Evolutionary conservation across 805 yeast species (phyloP).

Genomic region (Candida montana): DNA sequence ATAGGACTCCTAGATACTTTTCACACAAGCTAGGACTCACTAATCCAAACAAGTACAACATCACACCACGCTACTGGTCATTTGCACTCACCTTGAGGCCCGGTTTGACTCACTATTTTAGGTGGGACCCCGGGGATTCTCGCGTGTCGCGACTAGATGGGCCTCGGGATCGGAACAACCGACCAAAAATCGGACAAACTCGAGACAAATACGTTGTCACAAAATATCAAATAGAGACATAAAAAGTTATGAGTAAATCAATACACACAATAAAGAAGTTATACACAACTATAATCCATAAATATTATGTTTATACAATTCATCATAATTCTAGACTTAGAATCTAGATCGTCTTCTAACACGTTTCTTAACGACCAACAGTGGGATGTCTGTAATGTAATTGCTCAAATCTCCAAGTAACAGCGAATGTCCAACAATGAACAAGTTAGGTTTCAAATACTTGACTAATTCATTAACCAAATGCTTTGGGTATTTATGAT

Average conservation of each 20-base stretch:
- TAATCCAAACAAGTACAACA: no score
- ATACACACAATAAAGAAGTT: no score
- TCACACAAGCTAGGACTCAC: no score
- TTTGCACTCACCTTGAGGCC: no score
- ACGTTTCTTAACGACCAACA: conserved; percentile 21
- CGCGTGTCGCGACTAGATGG: not conserved
- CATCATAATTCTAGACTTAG: not conserved
- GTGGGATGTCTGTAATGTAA: conserved; percentile 21
- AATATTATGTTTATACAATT: no score
- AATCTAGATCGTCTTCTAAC: conserved; percentile 7
- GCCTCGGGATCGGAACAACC: not conserved
- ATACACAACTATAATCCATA: no score
- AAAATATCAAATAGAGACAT: no score
- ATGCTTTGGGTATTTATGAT: conserved; percentile 35
- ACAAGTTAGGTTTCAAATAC: conserved; percentile 28
- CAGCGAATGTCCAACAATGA: conserved; percentile 16
- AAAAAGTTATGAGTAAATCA: no score
- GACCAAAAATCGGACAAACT: not conserved
- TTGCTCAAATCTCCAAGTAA: conserved; percentile 12
- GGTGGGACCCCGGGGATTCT: not conserved
- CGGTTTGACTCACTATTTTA: no score
- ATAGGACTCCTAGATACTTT: no score
- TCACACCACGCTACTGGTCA: no score
- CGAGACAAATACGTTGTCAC: conserved; percentile 3
- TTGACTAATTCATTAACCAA: conserved; percentile 31